Conservation (phyloP, 2,329 filamentous ascomycete genomes). For the Claviceps digitariae region DNA sequence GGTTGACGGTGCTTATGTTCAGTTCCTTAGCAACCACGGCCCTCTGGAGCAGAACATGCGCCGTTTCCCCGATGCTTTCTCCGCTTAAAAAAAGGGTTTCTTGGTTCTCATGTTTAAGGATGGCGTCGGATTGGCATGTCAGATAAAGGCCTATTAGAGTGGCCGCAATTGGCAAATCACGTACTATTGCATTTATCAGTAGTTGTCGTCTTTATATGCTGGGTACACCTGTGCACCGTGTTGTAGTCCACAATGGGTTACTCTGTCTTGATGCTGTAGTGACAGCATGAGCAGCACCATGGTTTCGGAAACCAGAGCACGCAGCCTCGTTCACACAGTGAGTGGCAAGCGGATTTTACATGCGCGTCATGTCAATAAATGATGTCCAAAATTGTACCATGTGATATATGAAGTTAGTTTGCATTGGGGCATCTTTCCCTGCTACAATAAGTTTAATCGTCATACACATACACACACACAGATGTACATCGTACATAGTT, state of each 20-base stretch:
- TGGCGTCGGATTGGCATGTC: constrained; percentile 34
- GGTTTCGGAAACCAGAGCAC: not conserved
- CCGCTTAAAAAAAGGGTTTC: constrained; percentile 30
- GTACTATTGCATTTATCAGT: constrained; percentile 11
- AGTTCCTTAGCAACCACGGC: constrained; percentile 96
- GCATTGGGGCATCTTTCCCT: no score
- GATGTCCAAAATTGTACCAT: not conserved
- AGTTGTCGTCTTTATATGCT: not conserved
- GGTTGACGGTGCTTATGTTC: constrained; percentile 97
- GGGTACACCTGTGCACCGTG: not conserved
- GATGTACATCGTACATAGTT: no score
- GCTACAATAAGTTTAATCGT: no score
- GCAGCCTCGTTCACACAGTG: not conserved
- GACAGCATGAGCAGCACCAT: not conserved
- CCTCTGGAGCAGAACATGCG: constrained; percentile 74
- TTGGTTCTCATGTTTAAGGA: constrained; percentile 24
- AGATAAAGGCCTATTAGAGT: constrained; percentile 22
- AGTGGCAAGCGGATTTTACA: not conserved
- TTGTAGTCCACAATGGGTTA: not conserved
- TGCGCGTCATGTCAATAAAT: not conserved
- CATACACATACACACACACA: no score
- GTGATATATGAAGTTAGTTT: no score
- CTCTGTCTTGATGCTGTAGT: not conserved
- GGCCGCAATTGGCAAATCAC: constrained; percentile 21
- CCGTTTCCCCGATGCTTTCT: constrained; percentile 90